Base-by-base conservation (phyloP, 2,329 filamentous ascomycete genomes). In the Aspergillus piperis region DNA sequence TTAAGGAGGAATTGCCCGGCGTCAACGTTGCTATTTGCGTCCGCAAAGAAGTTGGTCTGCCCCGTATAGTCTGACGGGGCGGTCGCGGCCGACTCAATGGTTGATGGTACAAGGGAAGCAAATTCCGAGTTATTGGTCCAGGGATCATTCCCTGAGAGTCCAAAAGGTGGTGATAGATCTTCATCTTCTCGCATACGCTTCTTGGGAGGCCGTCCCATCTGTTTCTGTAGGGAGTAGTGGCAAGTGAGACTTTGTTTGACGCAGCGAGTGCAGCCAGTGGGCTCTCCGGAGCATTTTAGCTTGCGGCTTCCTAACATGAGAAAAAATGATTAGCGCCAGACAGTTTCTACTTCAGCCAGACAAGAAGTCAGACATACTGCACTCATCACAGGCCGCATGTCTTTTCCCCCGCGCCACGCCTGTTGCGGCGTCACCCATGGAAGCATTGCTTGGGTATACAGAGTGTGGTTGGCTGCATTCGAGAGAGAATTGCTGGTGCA, bases 301-400 rank as follows among this genome's bases (percentile, higher is more conserved):
- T 82, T 82, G 44, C 79, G 75, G 65, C 77, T 78, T 61, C 79
- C 79, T 81, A 47, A 2, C 0, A 32, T 11, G 30, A 38, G 6
- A 13, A 7, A 13, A 27, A 17, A 21, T 17, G 10, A 17, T 44
- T 55, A 44, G 47, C 27, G 8, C 25, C 47, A 27, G n/a, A 13
- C 38, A 36, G n/a, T 41, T 25, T 54, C 11, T n/a, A 44, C 25
- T 60, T 58, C 30, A 54, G 55, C 47, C 54, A 17, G 53, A 17
- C 19, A 39, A 30, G 41, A n/a, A 36, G 44, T 52, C 55, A 51
- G 32, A 69, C 78, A 64, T 76, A 82, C 80, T 75, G 65, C 80
- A 82, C 63, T 81, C 80, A 65, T 82, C 80, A 64, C 80, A 82
- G 48, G 80, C 80, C 39, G 79, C 72, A 70, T 81, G 79, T 66